Base-by-base conservation (phyloP, 2,329 filamentous ascomycete species). In the Aureobasidium sp. region DNA sequence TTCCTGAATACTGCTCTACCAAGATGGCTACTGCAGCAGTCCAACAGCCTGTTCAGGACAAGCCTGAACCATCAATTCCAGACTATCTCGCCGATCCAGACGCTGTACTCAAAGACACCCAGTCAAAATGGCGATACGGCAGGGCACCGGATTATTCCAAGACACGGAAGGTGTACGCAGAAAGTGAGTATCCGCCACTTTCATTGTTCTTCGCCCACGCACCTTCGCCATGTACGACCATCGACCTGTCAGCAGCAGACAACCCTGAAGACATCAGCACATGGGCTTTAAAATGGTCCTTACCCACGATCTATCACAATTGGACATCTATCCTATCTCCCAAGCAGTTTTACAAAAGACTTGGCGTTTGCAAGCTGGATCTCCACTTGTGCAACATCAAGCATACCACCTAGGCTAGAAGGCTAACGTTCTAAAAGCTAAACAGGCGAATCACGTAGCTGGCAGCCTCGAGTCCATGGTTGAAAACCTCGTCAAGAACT, bases 401-500 rank as follows among this genome's bases (percentile, higher is more conserved):
- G 25, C 41, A 34, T 25, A 9, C 39, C 29, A 27, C 30, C 9
- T 37, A 45, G 54, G 57, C 57, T 59, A 49, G 14, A 29, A 51
- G 41, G 63, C 67, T 68, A 49, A 67, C 62, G 25, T 45, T 39
- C 3, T 5, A 11, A 30, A 67, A 88, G 85, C 81, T 59, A 87
- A 85, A 71, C 76, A 74, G 39, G 78, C 75, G 72, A 79, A 73
- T 67, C 85, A 88, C 70, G 72, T 74, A 49, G 76, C 82, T 3
- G 78, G 77, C 39, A 84, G 80, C 61, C 79, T 88, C 3, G 79
- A 82, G 14, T 74, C 79, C 53, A 79, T 88, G 5, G 85, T 88
- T 42, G 81, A 88, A 70, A 88, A 88, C 68, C 79, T 88, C 1
- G 85, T 88, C 69, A 88, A 88, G 75, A 88, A 88, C 71, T 88